These are phyloP conservation scores for Rugosomyces carneus DNA, from an alignment of 1,284 basidiomycete species.

Conservation along the genomic window DNA sequence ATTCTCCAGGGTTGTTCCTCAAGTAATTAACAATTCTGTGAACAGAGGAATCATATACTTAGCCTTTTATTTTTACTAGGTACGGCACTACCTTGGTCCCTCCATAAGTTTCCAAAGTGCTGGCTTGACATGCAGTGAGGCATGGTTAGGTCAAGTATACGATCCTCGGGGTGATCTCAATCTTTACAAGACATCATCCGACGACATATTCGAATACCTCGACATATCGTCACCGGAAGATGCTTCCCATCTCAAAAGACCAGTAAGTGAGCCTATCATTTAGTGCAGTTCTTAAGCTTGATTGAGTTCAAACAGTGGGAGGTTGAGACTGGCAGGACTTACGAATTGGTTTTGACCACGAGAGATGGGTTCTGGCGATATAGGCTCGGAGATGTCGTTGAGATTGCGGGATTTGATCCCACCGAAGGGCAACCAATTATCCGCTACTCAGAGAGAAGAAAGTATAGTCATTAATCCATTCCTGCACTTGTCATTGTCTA, in stretches of 20 bases:
- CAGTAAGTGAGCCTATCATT: not conserved
- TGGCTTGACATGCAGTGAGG: conserved; percentile 10
- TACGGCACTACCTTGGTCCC: conserved; percentile 10
- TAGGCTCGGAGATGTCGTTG: conserved; percentile 15
- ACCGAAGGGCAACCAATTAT: conserved; percentile 16
- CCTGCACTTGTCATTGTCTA: not conserved
- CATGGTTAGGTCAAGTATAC: conserved; percentile 7
- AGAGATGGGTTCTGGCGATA: conserved; percentile 19
- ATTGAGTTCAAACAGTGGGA: conserved; percentile 13
- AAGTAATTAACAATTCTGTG: not conserved
- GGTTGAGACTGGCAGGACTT: conserved; percentile 11
- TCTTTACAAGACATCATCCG: conserved; percentile 12
- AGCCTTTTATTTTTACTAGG: not conserved
- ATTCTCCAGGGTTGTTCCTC: conserved; percentile 9
- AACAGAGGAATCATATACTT: not conserved
- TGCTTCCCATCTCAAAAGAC: conserved; percentile 1
- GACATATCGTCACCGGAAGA: conserved; percentile 5
- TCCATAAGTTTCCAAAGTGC: conserved; percentile 3
- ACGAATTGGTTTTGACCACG: conserved; percentile 17
- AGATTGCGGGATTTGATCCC: conserved; percentile 16
- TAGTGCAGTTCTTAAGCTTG: not conserved
- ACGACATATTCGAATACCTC: conserved; percentile 13
- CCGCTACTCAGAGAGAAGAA: conserved; percentile 15
- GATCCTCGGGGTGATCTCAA: conserved; percentile 9
- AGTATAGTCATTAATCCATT: conserved; percentile 5